Base-by-base conservation (phyloP, 75 land plant species). In the Azolla pinnata region DNA sequence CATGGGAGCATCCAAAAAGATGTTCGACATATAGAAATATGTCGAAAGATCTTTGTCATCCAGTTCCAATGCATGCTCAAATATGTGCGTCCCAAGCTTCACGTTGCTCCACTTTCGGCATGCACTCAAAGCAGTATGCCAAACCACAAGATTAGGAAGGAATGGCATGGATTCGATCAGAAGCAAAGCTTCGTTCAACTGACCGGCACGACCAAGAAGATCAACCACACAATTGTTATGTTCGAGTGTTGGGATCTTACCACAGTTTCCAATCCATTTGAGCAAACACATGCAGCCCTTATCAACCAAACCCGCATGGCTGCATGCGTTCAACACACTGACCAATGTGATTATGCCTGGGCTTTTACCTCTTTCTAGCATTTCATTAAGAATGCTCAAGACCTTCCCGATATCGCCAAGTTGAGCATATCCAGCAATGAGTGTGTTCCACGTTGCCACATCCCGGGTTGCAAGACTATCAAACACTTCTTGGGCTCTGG, bases 241-340 rank as follows among this genome's bases (percentile, higher is more conserved):
- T 14, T 38, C 14, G 14, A 38, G 42, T 8, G 42, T 38, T 38
- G 42, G 42, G 14, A 38, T 38, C 14, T 38, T 38, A 38, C 42
- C 14, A 38, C 14, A 38, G 14, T 38, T 38, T 38, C 42, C 42
- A 38, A 7, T 14, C 42, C 7, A 8, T 7, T 38, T 38, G 12
- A 38, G 42, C 42, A 38, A 8, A 38, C 14, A 14, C 42, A 38
- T 38, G 42, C 34, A 18, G 7, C 71, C 71, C 4, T 60, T 33
- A 44, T 20, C 28, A 12, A 60, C 49, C 17, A 61, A 30, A 10
- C 71, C 64, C 10, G 49, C 71, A 45, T 68, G 63, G 31, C 64
- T 61, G 49, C 63, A 68, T 20, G 71, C 71, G 54, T 4, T 68
- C 27, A 68, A 61, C 17, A 7, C 8, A 50, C 53, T 57, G 17